Evolutionary conservation across 139 green algal genomes (phyloP), one percentile per base, ranked within the genome.

Genomic region (Picochlorum sp.): DNA sequence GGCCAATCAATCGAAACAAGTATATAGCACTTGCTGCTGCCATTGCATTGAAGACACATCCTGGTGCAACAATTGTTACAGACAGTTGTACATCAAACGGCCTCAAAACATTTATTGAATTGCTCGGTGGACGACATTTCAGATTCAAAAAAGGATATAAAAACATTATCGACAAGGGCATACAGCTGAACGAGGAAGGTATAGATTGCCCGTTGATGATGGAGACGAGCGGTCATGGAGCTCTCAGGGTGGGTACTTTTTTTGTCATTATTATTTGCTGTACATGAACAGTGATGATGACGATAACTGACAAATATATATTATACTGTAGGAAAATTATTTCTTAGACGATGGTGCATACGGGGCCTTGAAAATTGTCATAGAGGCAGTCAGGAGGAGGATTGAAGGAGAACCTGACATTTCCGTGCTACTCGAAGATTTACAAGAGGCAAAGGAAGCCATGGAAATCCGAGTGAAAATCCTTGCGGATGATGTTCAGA

Each of bases 281-380:
- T 1, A 49, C 50, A 58, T 11, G 9, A 49, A 49, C 9, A 49
- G 9, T 30, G 23, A 11, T 58, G 9, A 26, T 49, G 23, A 58
- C 23, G 23, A 58, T 23, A 23, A 23, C 28, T 30, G 3, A 30
- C 4, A 5, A 30, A 30, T 30, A 1, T 4, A 30, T 4, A 30
- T 30, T 5, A 7, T 8, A 54, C 10, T 52, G 32, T 56, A 87
- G 65, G 87, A 95, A 50, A 98, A 98, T 74, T 84, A 84, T 65
- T 96, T 85, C 67, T 75, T 98, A 65, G 92, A 98, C 56, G 92
- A 98, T 71, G 92, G 92, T 15, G 82, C 85, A 2, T 96, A 96
- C 73, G 75, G 87, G 56, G 89, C 92, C 2, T 75, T 95, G 6
- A 89, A 95, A 69, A 87, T 95, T 50, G 72, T 98, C 18, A 92